Percentiles rank a stretch among this genome's conserved stretches.
phyloP scores from a whole-genome alignment of 768 basidiomycete genomes.

The Dendrothele bispora region DNA sequence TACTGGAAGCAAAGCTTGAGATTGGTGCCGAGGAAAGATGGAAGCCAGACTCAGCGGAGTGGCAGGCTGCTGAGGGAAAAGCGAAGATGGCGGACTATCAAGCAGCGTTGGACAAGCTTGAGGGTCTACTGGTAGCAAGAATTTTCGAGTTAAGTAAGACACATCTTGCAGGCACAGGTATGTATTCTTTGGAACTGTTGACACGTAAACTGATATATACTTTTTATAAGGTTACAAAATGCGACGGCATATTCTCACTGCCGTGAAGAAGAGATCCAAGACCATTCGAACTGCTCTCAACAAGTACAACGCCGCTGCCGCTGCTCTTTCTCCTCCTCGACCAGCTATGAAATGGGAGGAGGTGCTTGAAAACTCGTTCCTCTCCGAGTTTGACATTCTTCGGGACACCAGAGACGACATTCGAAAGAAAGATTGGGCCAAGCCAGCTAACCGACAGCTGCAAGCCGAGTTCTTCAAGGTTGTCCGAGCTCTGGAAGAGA shows the following conservation, averaged over 20 bases:
- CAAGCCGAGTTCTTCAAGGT: conserved; percentile 15
- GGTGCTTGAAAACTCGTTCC: neutral
- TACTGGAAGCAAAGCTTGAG: neutral
- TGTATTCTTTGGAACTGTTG: too few relatives aligned
- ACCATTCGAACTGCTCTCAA: neutral
- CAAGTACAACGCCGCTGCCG: neutral
- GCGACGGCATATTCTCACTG: conserved; percentile 23
- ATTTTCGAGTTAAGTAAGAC: conserved; percentile 20
- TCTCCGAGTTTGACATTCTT: conserved; percentile 6
- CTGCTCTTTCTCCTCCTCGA: neutral
- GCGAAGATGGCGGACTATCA: conserved; percentile 6
- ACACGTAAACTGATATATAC: too few relatives aligned
- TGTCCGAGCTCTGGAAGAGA: conserved; percentile 15
- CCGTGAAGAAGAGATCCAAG: conserved; percentile 10
- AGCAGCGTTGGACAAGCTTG: conserved; percentile 12
- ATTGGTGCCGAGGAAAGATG: conserved; percentile 3
- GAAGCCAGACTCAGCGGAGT: conserved; percentile 5
- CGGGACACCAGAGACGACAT: neutral
- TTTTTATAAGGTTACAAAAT: conserved; percentile 34
- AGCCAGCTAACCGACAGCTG: neutral
- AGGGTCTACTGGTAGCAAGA: conserved; percentile 15
- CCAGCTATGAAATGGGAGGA: neutral
- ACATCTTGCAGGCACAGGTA: conserved; percentile 22
- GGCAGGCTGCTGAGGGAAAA: neutral
- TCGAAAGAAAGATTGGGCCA: neutral